phyloP scores from a whole-genome alignment of 768 basidiomycete genomes.

The Inosperma sp. region DNA sequence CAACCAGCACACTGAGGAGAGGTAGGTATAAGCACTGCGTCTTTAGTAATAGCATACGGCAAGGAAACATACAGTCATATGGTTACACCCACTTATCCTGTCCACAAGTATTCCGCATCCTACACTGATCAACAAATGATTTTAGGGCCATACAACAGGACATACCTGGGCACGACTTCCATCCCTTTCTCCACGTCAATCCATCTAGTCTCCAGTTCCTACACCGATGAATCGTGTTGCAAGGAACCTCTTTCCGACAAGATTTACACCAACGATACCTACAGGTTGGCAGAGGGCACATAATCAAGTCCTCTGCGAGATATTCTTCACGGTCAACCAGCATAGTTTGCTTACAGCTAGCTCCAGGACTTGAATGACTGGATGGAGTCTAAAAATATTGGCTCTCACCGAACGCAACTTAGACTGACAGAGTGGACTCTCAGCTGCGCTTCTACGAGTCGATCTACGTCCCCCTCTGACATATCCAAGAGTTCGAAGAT shows the following conservation, averaged over 20 bases:
- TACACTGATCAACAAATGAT: slow-evolving; percentile 12
- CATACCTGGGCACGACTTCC: slow-evolving; percentile 47
- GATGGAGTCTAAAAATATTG: background rate
- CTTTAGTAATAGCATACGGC: background rate
- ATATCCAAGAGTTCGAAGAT: slow-evolving; percentile 15
- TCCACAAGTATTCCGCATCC: slow-evolving; percentile 45
- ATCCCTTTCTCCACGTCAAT: slow-evolving; percentile 25
- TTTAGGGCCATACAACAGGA: background rate
- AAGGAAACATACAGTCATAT: slow-evolving; percentile 47
- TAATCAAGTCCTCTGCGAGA: slow-evolving; percentile 15
- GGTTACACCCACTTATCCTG: slow-evolving; percentile 51
- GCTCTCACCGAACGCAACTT: slow-evolving; percentile 14
- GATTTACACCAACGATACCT: slow-evolving; percentile 22
- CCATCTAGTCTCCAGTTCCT: slow-evolving; percentile 23
- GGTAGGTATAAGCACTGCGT: background rate
- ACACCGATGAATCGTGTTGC: slow-evolving; percentile 19
- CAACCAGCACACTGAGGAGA: slow-evolving; percentile 47
- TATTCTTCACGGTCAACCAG: slow-evolving; percentile 22
- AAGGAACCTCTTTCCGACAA: slow-evolving; percentile 18
- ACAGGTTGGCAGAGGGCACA: slow-evolving; percentile 24
- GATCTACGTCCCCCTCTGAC: slow-evolving; percentile 8
- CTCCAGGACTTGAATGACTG: background rate
- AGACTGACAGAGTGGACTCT: slow-evolving; percentile 11
- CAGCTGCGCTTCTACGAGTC: slow-evolving; percentile 17
- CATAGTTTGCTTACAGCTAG: slow-evolving; percentile 24